Evolutionary conservation across 495 filamentous ascomycete genomes (phyloP), one percentile per base, ranked within the genome.

Genomic region (Cladorrhinum samala): DNA sequence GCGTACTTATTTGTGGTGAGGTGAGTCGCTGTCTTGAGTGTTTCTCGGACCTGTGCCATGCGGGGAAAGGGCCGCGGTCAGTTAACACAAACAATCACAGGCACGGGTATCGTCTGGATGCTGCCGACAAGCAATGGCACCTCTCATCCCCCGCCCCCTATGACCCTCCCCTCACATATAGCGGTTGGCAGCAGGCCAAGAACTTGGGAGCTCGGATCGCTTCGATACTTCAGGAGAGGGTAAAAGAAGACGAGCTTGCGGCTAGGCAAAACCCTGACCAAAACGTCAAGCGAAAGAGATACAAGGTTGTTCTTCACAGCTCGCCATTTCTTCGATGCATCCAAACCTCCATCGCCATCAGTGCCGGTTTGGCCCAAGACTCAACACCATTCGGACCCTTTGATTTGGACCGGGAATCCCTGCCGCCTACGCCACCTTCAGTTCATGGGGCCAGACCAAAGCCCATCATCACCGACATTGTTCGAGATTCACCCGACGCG

Each of bases 91-190:
- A 14, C 6, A 25, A 19, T 19, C 49, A 16, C 57, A 95, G 90
- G 67, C 93, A 99, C 68, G 93, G 93, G 56, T 84, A 89, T 39
- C 85, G 93, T 36, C 83, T 99, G 27, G 93, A 99, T 67, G 88
- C 88, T 41, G 89, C 90, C 54, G 90, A 97, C 73, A 87, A 88
- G 63, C 79, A 89, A 68, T 99, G 93, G 93, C 91, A 96, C 70
- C 77, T 96, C 11, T 85, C 88, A n/a, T 95, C 94, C 3, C 85
- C 91, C 2, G 92, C 88, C 2, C 94, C 93, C 4, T 97, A 97
- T 73, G 92, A 99, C 55, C 88, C 93, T 40, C 93, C 94, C 39
- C 78, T 99, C 43, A 96, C 91, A 14, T 97, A 96, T 63, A 86
- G 89, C 54, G 93, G 93, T 41, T 97, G 91, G 91, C 79, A 80